Base-by-base conservation (phyloP, 345 rosid species). In the Salix arbutifolia region DNA sequence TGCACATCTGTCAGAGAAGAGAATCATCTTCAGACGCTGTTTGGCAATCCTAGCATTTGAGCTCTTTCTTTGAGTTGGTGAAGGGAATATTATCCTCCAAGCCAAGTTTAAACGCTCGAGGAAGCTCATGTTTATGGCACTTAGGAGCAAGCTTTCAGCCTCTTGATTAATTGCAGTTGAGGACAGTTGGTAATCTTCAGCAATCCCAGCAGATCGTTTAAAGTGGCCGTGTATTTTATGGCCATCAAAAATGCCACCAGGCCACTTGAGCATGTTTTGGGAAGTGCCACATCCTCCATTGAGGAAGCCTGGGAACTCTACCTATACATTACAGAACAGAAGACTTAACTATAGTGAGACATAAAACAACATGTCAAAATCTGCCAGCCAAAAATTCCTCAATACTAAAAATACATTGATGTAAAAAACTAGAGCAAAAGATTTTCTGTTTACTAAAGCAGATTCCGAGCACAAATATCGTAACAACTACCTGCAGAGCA, bases 21-120 rank as follows among this genome's bases (percentile, higher is more conserved):
- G 93, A 77, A 96, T 96, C 99, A 96, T 96, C 91, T 91, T 91
- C 79, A 96, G 85, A 6, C 96, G 90, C 82, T 96, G 98, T 88
- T 96, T 96, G 6, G 99, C 99, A 74, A 90, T 86, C 82, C 90
- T 93, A 37, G 98, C 99, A 76, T 96, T 96, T 60, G 99, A 91
- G 91, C 90, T 91, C 83, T 86, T 90, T 71, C 88, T 90, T 3
- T 90, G 73, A 8, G 90, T 79, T 38, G 82, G 91, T 3, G 98
- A 89, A 37, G 98, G 99, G 86, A 96, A 96, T 37, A 96, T 71
- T 77, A 96, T 87, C 87, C 88, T 95, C 99, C 99, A 93, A 17
- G 99, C 99, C 61, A 93, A 71, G 87, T 86, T 90, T 70, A 96
- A 78, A 65, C 98, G 91, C 78, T 96, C 93, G 8, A 96, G 86